These are phyloP conservation scores for Aspergillus sp. DNA, from an alignment of 2,329 filamentous ascomycete species.

Conservation along the genomic window DNA sequence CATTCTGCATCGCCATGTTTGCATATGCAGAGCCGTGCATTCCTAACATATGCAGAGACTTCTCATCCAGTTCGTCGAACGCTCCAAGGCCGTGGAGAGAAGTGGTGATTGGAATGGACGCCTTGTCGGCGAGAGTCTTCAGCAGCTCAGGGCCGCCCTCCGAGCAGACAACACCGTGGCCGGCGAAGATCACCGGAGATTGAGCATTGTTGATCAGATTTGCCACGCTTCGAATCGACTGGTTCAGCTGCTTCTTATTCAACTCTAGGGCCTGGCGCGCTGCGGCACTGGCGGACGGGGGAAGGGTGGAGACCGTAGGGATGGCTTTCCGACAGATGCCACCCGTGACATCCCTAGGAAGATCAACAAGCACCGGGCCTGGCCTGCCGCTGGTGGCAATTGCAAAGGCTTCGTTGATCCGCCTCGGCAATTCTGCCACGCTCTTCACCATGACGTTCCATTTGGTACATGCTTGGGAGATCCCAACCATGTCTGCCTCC, in stretches of 20 bases:
- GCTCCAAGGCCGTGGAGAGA: conserved; percentile 86
- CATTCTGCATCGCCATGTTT: conserved; percentile 93
- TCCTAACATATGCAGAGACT: conserved; percentile 92
- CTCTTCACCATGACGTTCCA: conserved; percentile 98
- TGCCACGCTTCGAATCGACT: conserved; percentile 67
- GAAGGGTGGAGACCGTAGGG: background rate
- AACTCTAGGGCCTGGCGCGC: conserved; percentile 61
- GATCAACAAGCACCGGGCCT: conserved; percentile 86
- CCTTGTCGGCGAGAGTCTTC: conserved; percentile 77
- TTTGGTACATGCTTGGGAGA: conserved; percentile 88
- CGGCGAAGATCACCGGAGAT: conserved; percentile 88
- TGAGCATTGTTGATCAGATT: conserved; percentile 79
- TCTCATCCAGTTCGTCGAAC: conserved; percentile 85
- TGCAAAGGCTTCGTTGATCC: conserved; percentile 94
- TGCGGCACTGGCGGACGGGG: background rate
- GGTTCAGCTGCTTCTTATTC: conserved; percentile 65
- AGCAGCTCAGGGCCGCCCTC: conserved; percentile 73
- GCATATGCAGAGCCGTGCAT: conserved; percentile 95
- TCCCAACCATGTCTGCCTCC: conserved; percentile 86
- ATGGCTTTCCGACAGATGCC: background rate
- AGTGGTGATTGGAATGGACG: conserved; percentile 86
- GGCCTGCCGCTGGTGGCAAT: conserved; percentile 89
- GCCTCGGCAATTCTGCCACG: conserved; percentile 78
- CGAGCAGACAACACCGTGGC: conserved; percentile 75
- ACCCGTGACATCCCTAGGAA: conserved; percentile 75